Percentiles rank a stretch among this genome's conserved stretches.
phyloP scores from a whole-genome alignment of 2,329 filamentous ascomycete species.

The Fusarium sp. region DNA sequence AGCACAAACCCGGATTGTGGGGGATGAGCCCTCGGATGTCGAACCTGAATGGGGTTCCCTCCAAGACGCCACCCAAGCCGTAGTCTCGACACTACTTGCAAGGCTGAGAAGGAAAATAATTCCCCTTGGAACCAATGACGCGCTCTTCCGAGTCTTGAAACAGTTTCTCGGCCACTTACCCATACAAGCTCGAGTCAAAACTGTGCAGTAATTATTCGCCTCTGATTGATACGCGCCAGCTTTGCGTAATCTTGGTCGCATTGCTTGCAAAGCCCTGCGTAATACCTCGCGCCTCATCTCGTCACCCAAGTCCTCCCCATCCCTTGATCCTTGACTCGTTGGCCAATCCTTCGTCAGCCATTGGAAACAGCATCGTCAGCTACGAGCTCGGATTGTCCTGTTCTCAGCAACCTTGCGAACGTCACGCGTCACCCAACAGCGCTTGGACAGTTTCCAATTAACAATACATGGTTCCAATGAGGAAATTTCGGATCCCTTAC shows the following conservation, averaged over 20 bases:
- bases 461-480: conserved; percentile 58
- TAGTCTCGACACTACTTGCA: conserved; percentile 5
- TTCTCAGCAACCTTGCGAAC: neutral
- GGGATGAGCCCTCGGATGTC: conserved; percentile 7
- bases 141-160: conserved; percentile 27
- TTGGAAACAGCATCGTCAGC: conserved; percentile 36
- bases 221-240: conserved; percentile 11
- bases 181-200: neutral
- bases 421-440: conserved; percentile 6
- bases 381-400: neutral
- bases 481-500: conserved; percentile 89
- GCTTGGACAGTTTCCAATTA: neutral
- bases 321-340: neutral
- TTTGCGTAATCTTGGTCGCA: conserved; percentile 2
- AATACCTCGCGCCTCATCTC: neutral
- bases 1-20: conserved; percentile 34
- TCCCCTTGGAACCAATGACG: conserved; percentile 38
- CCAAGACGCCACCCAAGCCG: neutral
- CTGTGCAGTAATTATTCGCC: neutral
- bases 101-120: conserved; percentile 25
- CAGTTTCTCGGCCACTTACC: conserved; percentile 15
- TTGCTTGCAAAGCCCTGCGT: neutral
- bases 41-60: conserved; percentile 4
- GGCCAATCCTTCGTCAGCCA: conserved; percentile 30
- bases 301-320: conserved; percentile 3